Base-by-base conservation (phyloP, 208 protist species). In the Blechomonas ayalai region DNA sequence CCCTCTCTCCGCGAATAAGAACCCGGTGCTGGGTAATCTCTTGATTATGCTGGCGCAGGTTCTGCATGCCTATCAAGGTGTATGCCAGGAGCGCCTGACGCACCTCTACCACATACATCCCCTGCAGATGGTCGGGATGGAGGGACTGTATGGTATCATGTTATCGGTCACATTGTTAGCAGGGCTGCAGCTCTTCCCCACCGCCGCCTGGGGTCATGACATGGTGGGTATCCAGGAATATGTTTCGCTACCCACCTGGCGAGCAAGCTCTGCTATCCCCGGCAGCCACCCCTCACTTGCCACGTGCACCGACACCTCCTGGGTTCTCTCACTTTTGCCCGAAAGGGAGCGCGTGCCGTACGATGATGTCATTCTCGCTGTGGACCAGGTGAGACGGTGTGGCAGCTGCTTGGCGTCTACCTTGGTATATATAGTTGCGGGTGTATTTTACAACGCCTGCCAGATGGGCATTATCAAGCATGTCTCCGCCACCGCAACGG, bases 101-200 rank as follows among this genome's bases (percentile, higher is more conserved):
- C 49, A 51, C 10, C 52, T 87, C 27, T 81, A 93, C 54, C 47
- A 71, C 16, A 54, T 91, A 12, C 59, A 60, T 5, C 84, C 89
- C 23, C 45, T 95, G 24, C 70, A 92, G 50, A 64, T 97, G 67
- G 90, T 95, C 10, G 90, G 88, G 12, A 82, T 73, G 20, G 92
- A 97, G 52, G 94, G 94, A 37, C 26, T 95, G 13, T 97, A 88
- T 51, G 71, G 76, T 5, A 37, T 93, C n/a, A 40, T 67, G 34
- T 73, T 93, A 60, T 56, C 58, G 18, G 40, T 82, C 29, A 69
- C 69, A 16, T 59, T 94, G 3, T 59, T 89, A 2, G 76, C 85
- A 18, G 26, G 92, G 2, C 31, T 86, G 39, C 85, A 90, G 54
- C 66, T 84, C 10, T 49, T 94, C 25, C 82, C 72, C 9, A 72